Conservation (phyloP, 768 basidiomycete species). For the Vishniacozyma victoriae region DNA sequence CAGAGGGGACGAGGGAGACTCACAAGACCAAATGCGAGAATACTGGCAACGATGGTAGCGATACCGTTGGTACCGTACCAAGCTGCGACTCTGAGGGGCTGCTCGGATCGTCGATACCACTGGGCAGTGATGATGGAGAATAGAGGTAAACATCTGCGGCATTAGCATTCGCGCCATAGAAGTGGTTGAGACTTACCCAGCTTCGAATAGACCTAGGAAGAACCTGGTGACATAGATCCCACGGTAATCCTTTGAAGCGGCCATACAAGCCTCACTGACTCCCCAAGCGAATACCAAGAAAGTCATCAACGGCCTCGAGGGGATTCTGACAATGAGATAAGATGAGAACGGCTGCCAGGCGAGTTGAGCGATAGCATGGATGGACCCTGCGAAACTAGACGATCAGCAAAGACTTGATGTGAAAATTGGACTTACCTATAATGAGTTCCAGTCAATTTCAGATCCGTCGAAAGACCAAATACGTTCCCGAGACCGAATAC, state of each 20-base stretch:
- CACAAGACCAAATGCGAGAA: conserved; percentile 5
- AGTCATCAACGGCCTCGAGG: conserved; percentile 37
- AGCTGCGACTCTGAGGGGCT: conserved; percentile 30
- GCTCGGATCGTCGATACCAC: conserved; percentile 41
- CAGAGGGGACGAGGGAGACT: not conserved
- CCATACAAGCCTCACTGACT: conserved; percentile 24
- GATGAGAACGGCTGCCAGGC: conserved; percentile 44
- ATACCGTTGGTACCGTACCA: conserved; percentile 43
- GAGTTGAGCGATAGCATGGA: conserved; percentile 41
- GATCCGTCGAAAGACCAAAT: conserved; percentile 35
- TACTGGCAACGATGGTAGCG: conserved; percentile 1
- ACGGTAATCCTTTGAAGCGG: conserved; percentile 15
- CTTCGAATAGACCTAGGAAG: conserved; percentile 45
- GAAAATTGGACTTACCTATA: too few relatives aligned
- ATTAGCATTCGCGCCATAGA: too few relatives aligned
- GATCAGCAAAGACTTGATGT: too few relatives aligned
- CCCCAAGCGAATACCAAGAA: conserved; percentile 42
- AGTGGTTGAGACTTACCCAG: conserved; percentile 27
- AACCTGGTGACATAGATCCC: conserved; percentile 43
- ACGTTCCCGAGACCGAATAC: conserved; percentile 39
- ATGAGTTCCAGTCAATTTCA: conserved; percentile 23
- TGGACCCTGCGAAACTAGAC: conserved; percentile 14
- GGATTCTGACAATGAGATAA: conserved; percentile 39
- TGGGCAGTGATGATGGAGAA: conserved; percentile 41
- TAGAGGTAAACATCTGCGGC: too few relatives aligned